A percentile compares a stretch with the other conserved stretches of the same genome.
Conservation (phyloP, 495 filamentous ascomycete genomes). For the Daldinia caldariorum region DNA sequence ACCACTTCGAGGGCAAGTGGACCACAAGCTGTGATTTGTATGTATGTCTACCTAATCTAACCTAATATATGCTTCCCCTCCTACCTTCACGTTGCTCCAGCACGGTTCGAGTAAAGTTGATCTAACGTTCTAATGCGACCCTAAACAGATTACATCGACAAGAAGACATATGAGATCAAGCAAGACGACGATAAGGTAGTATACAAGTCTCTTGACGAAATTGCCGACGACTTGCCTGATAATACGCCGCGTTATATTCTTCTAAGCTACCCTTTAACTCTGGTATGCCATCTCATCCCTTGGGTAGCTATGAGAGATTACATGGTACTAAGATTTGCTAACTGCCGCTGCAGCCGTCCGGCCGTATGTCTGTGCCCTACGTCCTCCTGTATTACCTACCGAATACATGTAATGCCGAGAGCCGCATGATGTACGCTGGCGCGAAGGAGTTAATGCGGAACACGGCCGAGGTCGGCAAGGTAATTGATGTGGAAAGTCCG, state of each 20-base stretch:
- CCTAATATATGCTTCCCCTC: too few relatives aligned
- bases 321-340: constrained; percentile 4
- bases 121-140: constrained; percentile 20
- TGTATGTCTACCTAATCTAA: constrained; percentile 48
- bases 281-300: constrained; percentile 62
- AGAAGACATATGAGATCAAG: constrained; percentile 84
- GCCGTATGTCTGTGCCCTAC: constrained; percentile 71
- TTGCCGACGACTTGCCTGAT: constrained; percentile 92
- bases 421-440: constrained; percentile 93
- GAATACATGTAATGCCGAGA: constrained; percentile 81
- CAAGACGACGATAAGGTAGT: constrained; percentile 74
- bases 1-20: constrained; percentile 87
- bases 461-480: constrained; percentile 81
- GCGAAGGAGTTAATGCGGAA: constrained; percentile 95
- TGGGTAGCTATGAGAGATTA: neutral
- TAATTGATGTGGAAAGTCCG: constrained; percentile 78
- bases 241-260: constrained; percentile 88
- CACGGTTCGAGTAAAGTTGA: constrained; percentile 19
- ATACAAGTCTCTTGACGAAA: constrained; percentile 79
- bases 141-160: constrained; percentile 80
- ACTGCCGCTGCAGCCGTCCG: constrained; percentile 51
- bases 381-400: constrained; percentile 94
- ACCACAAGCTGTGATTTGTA: constrained; percentile 94
- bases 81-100: neutral
- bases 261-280: constrained; percentile 86